Base-by-base conservation (phyloP, 2,329 filamentous ascomycete genomes). In the Penicillium sp. region DNA sequence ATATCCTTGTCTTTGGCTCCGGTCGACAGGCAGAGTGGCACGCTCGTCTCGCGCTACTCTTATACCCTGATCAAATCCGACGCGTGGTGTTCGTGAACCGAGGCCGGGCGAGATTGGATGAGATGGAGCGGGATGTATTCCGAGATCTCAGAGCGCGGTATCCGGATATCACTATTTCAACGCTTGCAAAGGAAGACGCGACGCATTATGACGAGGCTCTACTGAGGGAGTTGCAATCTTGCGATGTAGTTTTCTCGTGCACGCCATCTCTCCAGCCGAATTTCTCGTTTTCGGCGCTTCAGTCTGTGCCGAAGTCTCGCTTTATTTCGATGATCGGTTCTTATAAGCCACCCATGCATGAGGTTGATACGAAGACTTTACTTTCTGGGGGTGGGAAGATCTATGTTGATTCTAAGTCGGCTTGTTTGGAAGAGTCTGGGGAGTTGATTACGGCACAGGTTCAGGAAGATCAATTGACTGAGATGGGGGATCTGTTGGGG, bases 61-160 rank as follows among this genome's bases (percentile, higher is more conserved):
- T 78, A 0, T 59, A 71, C 6, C 65, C 55, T 0, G 55, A 63
- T 0, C 68, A 74, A 8, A 68, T 80, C 13, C 83, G 84, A 56
- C 82, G 84, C 39, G 80, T 97, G 45, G 87, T 91, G 64, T 84
- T 96, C 60, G 84, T 96, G 62, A 94, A 91, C 63, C 85, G 89
- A 10, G 65, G 69, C 3, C 76, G 77, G 12, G 83, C 86, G 65
- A 83, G 86, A 18, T 85, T 88, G 78, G 66, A 72, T 0, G 71
- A 79, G 48, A 60, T 74, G 49, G 60, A 67, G 45, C 52, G 48
- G 1, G 60, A 59, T 3, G 58, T 73, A 0, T 52, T 74, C 6
- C 46, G 46, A 1, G 65, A 73, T 9, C 46, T 80, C 18, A 68
- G 68, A 9, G 40, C 54, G 1, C 64, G 64, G 7, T 73, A 76